These are phyloP conservation scores for Strombidium stylifer DNA, from an alignment of 73 alveolate species.

Conservation along the genomic window DNA sequence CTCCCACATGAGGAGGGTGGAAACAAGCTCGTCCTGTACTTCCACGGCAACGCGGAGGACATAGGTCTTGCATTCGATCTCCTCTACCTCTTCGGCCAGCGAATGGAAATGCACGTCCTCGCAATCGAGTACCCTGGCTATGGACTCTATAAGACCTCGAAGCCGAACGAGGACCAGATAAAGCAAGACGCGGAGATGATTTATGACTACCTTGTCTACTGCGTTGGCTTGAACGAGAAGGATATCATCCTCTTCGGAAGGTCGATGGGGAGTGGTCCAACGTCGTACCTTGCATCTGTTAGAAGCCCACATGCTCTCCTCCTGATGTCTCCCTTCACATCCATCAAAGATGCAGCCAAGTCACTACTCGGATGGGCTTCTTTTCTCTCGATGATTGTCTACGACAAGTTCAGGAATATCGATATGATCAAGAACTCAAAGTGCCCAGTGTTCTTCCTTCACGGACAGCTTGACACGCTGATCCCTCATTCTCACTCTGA, in stretches of 20 bases:
- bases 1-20: conserved; percentile 41
- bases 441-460: conserved; percentile 93
- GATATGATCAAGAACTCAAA: conserved; percentile 75
- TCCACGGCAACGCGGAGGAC: conserved; percentile 63
- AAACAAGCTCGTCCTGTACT: conserved; percentile 37
- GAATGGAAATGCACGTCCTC: conserved; percentile 62
- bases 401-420: conserved; percentile 88
- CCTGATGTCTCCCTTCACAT: conserved; percentile 81
- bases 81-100: conserved; percentile 21
- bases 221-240: conserved; percentile 64
- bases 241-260: conserved; percentile 91
- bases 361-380: conserved; percentile 65
- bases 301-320: conserved; percentile 70
- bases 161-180: conserved; percentile 65
- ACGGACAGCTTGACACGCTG: conserved; percentile 94
- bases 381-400: conserved; percentile 42
- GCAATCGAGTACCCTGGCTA: conserved; percentile 96
- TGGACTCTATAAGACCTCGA: conserved; percentile 72
- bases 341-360: conserved; percentile 83
- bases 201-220: conserved; percentile 70
- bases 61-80: conserved; percentile 35
- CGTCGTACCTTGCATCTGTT: conserved; percentile 71
- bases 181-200: conserved; percentile 78
- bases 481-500: conserved; percentile 88
- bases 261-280: conserved; percentile 96